Percentiles rank a stretch among this genome's conserved stretches.
phyloP scores from a whole-genome alignment of 2,329 filamentous ascomycete species.

The Colletotrichum theobromicola region DNA sequence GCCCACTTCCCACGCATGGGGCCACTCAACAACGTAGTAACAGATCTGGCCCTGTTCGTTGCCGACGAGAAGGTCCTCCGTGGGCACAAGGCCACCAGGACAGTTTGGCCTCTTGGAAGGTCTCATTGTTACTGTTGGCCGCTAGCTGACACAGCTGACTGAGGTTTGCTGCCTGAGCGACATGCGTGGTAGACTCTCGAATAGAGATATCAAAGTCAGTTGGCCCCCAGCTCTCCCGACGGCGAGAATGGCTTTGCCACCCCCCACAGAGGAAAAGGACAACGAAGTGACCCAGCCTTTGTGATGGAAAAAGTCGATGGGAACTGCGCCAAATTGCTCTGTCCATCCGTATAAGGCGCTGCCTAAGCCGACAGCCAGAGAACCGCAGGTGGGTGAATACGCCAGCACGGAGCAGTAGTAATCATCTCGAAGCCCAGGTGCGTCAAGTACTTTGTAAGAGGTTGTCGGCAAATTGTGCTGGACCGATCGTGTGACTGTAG shows the following conservation, averaged over 20 bases:
- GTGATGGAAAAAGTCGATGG: constrained; percentile 45
- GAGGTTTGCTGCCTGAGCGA: constrained; percentile 73
- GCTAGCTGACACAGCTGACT: constrained; percentile 83
- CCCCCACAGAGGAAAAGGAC: constrained; percentile 84
- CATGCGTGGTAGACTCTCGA: constrained; percentile 72
- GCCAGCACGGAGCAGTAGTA: constrained; percentile 94
- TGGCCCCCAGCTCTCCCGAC: constrained; percentile 81
- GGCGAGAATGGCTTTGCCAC: constrained; percentile 80
- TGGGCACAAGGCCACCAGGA: constrained; percentile 59
- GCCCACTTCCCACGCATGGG: constrained; percentile 64
- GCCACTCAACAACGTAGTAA: constrained; percentile 92
- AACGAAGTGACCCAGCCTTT: constrained; percentile 75
- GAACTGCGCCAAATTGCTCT: constrained; percentile 71
- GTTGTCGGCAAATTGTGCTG: constrained; percentile 61
- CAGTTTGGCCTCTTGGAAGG: constrained; percentile 55
- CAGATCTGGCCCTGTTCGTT: constrained; percentile 84
- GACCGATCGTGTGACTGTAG: background rate
- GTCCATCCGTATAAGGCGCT: constrained; percentile 89
- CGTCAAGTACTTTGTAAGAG: constrained; percentile 87
- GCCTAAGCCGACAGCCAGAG: constrained; percentile 83
- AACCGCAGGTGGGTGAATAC: constrained; percentile 76
- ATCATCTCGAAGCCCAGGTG: constrained; percentile 87
- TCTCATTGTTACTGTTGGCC: constrained; percentile 63
- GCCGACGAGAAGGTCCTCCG: constrained; percentile 86
- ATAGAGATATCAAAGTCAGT: constrained; percentile 79